Conservation (phyloP, 257 asterid genomes). For the Avicennia marina region DNA sequence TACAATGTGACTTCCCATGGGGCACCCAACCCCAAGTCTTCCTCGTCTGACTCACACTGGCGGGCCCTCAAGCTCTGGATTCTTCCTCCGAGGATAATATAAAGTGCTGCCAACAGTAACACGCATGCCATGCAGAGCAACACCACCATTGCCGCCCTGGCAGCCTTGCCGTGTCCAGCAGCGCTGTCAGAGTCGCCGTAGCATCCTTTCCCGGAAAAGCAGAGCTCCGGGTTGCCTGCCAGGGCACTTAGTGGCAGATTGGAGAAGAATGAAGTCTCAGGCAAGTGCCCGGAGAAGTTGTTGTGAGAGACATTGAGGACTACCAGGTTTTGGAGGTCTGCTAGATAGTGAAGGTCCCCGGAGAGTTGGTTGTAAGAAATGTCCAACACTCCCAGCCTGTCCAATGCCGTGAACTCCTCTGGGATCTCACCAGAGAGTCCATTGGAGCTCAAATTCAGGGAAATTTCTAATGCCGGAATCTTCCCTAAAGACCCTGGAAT, state of each 20-base stretch:
- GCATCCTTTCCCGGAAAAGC: conserved; percentile 52
- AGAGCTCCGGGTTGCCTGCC: conserved; percentile 48
- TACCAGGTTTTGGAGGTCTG: conserved; percentile 65
- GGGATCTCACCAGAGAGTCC: conserved; percentile 60
- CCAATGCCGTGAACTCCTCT: conserved; percentile 47
- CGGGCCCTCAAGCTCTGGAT: conserved; percentile 33
- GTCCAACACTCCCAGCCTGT: conserved; percentile 65
- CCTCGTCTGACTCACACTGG: conserved; percentile 28
- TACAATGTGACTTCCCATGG: conserved; percentile 83
- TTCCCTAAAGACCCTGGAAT: conserved; percentile 56
- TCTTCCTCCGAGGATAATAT: conserved; percentile 52
- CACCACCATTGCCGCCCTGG: conserved; percentile 70
- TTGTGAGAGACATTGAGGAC: conserved; percentile 66
- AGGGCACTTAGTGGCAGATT: conserved; percentile 62
- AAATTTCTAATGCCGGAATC: conserved; percentile 66
- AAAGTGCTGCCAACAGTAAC: conserved; percentile 46
- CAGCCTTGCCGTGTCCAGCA: conserved; percentile 35
- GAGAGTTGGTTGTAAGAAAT: conserved; percentile 73
- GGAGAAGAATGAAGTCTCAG: conserved; percentile 61
- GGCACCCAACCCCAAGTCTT: conserved; percentile 53
- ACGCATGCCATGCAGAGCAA: conserved; percentile 54
- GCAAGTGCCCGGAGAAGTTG: conserved; percentile 68
- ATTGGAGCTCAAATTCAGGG: conserved; percentile 74
- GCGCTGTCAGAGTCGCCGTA: conserved; percentile 23
- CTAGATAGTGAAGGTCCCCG: conserved; percentile 58